Conservation (phyloP, 108 stramenopile genomes). For the Hondaea fermentalgiana region DNA sequence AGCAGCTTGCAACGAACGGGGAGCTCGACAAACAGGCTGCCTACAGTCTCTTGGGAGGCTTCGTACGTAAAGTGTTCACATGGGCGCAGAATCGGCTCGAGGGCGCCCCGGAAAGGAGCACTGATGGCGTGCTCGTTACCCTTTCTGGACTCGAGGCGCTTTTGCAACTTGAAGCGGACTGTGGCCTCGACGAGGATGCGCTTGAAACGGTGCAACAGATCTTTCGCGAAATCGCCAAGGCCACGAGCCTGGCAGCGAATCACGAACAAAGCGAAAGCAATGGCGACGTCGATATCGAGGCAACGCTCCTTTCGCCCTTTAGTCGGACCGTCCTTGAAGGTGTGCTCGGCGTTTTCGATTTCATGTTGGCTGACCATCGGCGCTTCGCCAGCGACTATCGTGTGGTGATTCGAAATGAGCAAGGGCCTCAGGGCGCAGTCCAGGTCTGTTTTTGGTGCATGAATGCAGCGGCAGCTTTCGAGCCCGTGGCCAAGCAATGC, state of each 20-base stretch:
- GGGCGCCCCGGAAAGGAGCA: background rate
- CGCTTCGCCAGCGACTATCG: background rate
- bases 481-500: slow-evolving; percentile 63
- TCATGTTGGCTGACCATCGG: background rate
- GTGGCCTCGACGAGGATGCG: background rate
- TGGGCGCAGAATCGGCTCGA: background rate
- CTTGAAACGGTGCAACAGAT: background rate
- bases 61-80: background rate
- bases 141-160: background rate
- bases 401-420: background rate
- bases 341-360: background rate
- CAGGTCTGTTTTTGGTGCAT: slow-evolving; percentile 94
- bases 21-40: background rate
- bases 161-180: background rate
- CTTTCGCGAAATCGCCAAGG: background rate
- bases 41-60: background rate
- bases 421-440: background rate
- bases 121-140: background rate
- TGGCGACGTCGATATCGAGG: background rate
- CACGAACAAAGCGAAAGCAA: background rate
- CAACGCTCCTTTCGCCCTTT: background rate
- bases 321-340: background rate
- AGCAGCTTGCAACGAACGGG: background rate
- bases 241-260: background rate
- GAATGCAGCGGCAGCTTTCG: slow-evolving; percentile 85